Conservation (phyloP, 2,329 filamentous ascomycete species). For the Emergomyces africanus region DNA sequence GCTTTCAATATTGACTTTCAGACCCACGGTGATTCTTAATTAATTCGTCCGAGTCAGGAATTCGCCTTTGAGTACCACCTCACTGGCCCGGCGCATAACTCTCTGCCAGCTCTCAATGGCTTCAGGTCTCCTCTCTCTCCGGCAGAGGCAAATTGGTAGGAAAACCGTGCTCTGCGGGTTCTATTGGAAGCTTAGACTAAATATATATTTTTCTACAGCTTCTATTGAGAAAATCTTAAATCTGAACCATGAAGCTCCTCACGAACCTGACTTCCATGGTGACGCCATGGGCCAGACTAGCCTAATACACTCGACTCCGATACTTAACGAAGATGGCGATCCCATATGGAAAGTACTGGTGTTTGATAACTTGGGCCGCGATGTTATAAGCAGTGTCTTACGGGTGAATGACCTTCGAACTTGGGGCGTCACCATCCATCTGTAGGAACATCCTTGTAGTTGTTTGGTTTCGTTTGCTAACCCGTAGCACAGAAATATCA, state of each 20-base stretch:
- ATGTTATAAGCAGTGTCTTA: constrained; percentile 94
- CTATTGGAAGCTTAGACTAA: not conserved
- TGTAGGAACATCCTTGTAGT: constrained; percentile 43
- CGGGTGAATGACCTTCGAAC: constrained; percentile 83
- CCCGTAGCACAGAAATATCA: constrained; percentile 52
- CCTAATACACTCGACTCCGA: constrained; percentile 57
- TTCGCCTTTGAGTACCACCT: not conserved
- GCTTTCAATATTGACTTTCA: not conserved
- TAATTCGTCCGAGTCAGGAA: not conserved
- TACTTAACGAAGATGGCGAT: constrained; percentile 75
- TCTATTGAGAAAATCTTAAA: constrained; percentile 95
- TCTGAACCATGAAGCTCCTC: constrained; percentile 60
- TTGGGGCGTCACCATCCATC: constrained; percentile 93
- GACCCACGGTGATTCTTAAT: not conserved
- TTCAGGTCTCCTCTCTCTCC: constrained; percentile 44
- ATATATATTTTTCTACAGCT: constrained; percentile 37
- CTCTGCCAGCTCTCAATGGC: constrained; percentile 35
- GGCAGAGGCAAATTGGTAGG: constrained; percentile 61
- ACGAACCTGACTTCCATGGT: constrained; percentile 39
- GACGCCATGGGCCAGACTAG: constrained; percentile 51
- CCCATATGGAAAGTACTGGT: constrained; percentile 97
- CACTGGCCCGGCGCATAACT: not conserved
- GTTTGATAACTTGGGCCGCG: constrained; percentile 80
- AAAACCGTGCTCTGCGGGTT: constrained; percentile 5
- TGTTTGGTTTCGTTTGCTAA: not conserved